Conservation (phyloP, 2,329 filamentous ascomycete species). For the Aspergillus candidus region DNA sequence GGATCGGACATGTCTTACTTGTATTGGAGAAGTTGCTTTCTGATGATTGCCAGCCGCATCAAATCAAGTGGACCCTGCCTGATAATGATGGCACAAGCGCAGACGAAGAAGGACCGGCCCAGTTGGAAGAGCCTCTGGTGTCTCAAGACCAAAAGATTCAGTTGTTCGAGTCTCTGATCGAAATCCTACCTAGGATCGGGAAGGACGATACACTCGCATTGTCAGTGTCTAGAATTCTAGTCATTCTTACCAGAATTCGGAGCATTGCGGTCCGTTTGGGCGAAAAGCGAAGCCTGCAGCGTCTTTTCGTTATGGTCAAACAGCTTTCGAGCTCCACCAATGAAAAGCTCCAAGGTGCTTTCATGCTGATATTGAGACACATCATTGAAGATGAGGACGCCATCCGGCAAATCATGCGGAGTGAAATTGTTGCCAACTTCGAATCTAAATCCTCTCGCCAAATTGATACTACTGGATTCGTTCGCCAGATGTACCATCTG, state of each 20-base stretch:
- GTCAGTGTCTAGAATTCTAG: constrained; percentile 73
- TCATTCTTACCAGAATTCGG: constrained; percentile 78
- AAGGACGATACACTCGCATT: constrained; percentile 82
- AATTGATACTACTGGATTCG: constrained; percentile 65
- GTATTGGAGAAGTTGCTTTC: constrained; percentile 87
- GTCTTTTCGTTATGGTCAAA: constrained; percentile 91
- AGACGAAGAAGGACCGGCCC: constrained; percentile 52
- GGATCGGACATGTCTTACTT: constrained; percentile 84
- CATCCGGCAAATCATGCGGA: constrained; percentile 83
- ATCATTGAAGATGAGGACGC: constrained; percentile 91
- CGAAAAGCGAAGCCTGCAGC: constrained; percentile 81
- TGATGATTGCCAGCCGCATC: constrained; percentile 74
- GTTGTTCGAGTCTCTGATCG: constrained; percentile 71
- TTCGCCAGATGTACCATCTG: constrained; percentile 70
- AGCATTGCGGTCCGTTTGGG: constrained; percentile 68
- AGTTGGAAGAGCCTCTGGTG: constrained; percentile 57
- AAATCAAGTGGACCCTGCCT: constrained; percentile 64
- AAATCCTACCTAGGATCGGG: constrained; percentile 76
- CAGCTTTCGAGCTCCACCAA: constrained; percentile 77
- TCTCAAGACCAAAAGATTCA: constrained; percentile 59
- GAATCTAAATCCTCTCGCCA: constrained; percentile 52
- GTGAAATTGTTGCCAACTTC: constrained; percentile 77
- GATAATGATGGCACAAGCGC: constrained; percentile 41
- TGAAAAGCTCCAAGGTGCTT: constrained; percentile 64
- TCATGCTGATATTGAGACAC: constrained; percentile 84